Evolutionary conservation across 345 rosid genomes (phyloP), one percentile per base, ranked within the genome.

Genomic region (Aegle marmelos): DNA sequence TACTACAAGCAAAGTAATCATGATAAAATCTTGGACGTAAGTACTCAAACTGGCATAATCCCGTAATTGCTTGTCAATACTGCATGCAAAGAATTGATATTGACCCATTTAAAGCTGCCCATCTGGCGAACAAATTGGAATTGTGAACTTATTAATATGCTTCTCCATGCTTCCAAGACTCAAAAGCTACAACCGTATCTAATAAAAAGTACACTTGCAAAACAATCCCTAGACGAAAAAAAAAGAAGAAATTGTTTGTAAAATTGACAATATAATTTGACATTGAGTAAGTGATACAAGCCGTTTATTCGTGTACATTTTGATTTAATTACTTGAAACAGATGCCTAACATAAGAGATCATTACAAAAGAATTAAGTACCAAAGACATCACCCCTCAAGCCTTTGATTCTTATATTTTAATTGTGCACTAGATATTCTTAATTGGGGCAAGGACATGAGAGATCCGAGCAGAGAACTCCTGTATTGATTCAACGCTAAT

Each of bases 1-100:
- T 54, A 27, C 79, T 70, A 36, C 61, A 79, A 79, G 82, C 79
- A 57, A 79, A 74, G 62, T 48, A 67, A 79, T 56, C 73, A 74
- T 66, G 58, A 77, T 57, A 39, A 30, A 30, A 33, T 73, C 60
- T 61, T 70, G 50, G 63, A 62, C 66, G 76, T 53, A 28, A 78
- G 58, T 78, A 63, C 58, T 59, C 25, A 50, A 37, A 37, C 19
- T 34, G 22, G 5, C 33, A 45, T 9, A 68, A 24, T 24, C 8
- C 39, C 30, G 11, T 25, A 19, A 77, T 70, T 65, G 67, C 25
- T 59, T 54, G 30, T 74, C 68, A 24, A 65, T 36, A 14, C 65
- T 73, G 54, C 24, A 63, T 48, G 70, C 58, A 63, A 74, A 45
- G 39, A 21, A 30, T 63, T 45, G 70, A 75, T 30, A 41, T 27